Conservation (phyloP, 1,284 basidiomycete genomes). For the Ustilago cynodontis region DNA sequence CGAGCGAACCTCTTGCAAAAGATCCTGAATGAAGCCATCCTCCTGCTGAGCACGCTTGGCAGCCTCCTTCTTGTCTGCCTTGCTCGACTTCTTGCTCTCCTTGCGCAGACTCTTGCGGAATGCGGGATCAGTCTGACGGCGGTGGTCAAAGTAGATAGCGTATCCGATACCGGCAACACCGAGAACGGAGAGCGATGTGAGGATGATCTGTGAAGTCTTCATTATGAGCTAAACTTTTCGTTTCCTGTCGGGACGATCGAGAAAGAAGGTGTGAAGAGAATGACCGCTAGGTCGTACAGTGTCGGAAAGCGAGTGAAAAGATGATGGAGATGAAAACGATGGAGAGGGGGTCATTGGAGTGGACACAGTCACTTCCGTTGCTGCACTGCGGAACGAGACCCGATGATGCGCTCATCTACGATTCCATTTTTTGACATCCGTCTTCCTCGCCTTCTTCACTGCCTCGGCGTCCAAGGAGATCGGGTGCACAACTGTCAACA, state of each 20-base stretch:
- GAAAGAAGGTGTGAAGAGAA: not conserved
- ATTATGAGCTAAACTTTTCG: slow-evolving; percentile 20
- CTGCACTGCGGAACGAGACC: slow-evolving; percentile 15
- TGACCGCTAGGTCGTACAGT: not conserved
- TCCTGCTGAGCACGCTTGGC: slow-evolving; percentile 58
- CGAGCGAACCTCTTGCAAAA: slow-evolving; percentile 47
- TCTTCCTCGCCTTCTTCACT: not conserved
- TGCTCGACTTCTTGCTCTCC: slow-evolving; percentile 74
- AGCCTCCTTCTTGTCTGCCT: slow-evolving; percentile 74
- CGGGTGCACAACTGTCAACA: not conserved
- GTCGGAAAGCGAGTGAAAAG: not conserved
- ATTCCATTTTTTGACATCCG: not conserved
- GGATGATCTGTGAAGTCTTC: slow-evolving; percentile 53
- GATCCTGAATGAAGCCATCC: slow-evolving; percentile 56
- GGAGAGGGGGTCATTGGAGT: not conserved
- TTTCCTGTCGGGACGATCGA: not conserved
- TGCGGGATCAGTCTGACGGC: slow-evolving; percentile 84
- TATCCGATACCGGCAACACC: slow-evolving; percentile 63
- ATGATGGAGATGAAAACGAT: not conserved
- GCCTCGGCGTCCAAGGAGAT: slow-evolving; percentile 15
- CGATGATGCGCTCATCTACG: slow-evolving; percentile 23
- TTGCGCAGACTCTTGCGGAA: slow-evolving; percentile 93
- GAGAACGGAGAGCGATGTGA: slow-evolving; percentile 56
- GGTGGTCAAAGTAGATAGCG: slow-evolving; percentile 88
- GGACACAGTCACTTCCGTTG: slow-evolving; percentile 2